Evolutionary conservation across 805 yeast species (phyloP).

Genomic region (Saccharomycopsis capsularis): DNA sequence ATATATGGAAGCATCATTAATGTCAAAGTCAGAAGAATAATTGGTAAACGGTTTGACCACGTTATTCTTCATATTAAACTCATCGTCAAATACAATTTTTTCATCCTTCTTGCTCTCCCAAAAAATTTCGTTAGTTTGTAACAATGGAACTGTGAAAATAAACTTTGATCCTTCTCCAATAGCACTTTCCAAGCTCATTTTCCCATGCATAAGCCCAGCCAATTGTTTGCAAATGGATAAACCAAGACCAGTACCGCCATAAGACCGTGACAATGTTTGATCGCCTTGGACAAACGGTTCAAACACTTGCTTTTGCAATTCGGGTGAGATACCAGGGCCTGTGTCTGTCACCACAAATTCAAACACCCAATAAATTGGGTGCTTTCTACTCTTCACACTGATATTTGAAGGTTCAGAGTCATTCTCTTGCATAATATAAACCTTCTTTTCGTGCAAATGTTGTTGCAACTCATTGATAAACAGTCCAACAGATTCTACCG

Average conservation of each 20-base stretch:
- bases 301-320: slow-evolving; percentile 75
- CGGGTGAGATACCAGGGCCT: slow-evolving; percentile 89
- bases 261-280: slow-evolving; percentile 81
- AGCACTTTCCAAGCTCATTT: slow-evolving; percentile 62
- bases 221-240: slow-evolving; percentile 83
- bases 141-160: slow-evolving; percentile 69
- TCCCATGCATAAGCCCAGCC: slow-evolving; percentile 86
- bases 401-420: slow-evolving; percentile 19
- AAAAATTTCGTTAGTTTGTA: slow-evolving; percentile 35
- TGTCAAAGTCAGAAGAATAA: not conserved
- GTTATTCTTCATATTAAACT: slow-evolving; percentile 50
- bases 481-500: slow-evolving; percentile 5
- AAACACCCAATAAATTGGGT: slow-evolving; percentile 46
- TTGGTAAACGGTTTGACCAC: slow-evolving; percentile 35
- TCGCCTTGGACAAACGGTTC: slow-evolving; percentile 98
- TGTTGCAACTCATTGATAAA: slow-evolving; percentile 13
- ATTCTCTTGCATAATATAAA: slow-evolving; percentile 18
- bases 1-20: not conserved
- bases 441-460: slow-evolving; percentile 15
- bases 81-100: slow-evolving; percentile 50
- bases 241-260: slow-evolving; percentile 96
- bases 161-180: slow-evolving; percentile 83
- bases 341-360: slow-evolving; percentile 79
- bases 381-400: slow-evolving; percentile 21
- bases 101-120: slow-evolving; percentile 24